Base-by-base conservation (phyloP, 2,329 filamentous ascomycete species). In the Chaetomium olivaceum region DNA sequence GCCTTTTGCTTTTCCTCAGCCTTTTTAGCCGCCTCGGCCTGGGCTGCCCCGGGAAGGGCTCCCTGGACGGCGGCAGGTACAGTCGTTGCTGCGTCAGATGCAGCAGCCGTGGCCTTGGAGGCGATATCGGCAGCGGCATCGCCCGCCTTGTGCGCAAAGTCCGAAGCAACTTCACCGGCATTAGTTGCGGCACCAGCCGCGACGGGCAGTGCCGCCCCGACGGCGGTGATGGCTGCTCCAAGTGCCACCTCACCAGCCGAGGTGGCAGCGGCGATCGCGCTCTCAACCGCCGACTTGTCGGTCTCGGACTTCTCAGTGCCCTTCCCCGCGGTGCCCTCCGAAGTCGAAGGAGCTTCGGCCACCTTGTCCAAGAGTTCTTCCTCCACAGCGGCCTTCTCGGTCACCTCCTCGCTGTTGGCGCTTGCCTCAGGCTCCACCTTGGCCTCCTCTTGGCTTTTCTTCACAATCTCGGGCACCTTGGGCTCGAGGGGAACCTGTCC, bases 321-420 rank as follows among this genome's bases (percentile, higher is more conserved):
- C 69, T 82, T 76, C 55, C 80, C 83, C 63, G 82, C 78, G 43
- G 81, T 83, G 52, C 84, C 85, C 71, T 86, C 85, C 0, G 86
- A 83, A 11, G 86, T 86, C 12, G 83, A 80, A 52, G 82, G 84
- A 27, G 82, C 84, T 73, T 87, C 82, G 36, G 86, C 82, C 12
- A 92, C 86, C 78, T 88, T 89, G 12, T 83, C 80, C 76, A 89
- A 84, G 61, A 92, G 83, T 79, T 92, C 90, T 50, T 86, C 80
- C 80, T 93, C 90, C 4, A 92, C 82, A 65, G 83, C 81, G 65
- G 85, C 86, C 85, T 93, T 93, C 72, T 91, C 90, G 70, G 82
- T 77, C 8, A 93, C 89, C 73, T 90, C 89, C 51, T 84, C 81
- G 33, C 86, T 79, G 65, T 87, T 81, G 46, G 83, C 88, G 70